Conservation (phyloP, 164 flowering plant genomes). For the Saururus chinensis region DNA sequence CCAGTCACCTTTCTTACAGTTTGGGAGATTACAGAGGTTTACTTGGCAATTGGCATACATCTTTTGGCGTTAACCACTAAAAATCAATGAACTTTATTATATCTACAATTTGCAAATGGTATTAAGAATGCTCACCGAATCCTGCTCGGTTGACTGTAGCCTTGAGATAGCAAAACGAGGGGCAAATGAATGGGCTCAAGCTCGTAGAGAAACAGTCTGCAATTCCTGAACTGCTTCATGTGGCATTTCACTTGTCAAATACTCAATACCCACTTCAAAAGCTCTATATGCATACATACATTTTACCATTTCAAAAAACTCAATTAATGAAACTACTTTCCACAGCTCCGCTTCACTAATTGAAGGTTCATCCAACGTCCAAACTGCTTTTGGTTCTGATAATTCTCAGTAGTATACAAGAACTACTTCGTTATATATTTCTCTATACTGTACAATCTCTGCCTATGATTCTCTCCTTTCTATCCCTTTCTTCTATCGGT, state of each 20-base stretch:
- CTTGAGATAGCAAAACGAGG: neutral
- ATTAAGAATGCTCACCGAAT: neutral
- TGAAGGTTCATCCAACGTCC: neutral
- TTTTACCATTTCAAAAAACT: neutral
- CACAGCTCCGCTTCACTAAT: neutral
- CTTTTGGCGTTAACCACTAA: too few species aligned
- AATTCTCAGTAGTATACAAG: too few species aligned
- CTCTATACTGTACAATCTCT: neutral
- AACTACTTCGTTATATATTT: neutral
- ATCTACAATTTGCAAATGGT: neutral
- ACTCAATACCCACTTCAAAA: neutral
- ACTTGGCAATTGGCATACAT: too few species aligned
- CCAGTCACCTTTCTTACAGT: too few species aligned
- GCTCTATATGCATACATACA: neutral
- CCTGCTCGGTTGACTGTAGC: neutral
- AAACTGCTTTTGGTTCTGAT: neutral
- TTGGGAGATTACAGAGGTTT: too few species aligned
- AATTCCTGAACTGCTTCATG: neutral
- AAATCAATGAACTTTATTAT: neutral
- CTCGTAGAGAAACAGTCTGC: neutral
- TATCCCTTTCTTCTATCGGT: neutral
- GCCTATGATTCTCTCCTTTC: neutral
- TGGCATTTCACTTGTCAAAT: too few species aligned
- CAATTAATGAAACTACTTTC: too few species aligned
- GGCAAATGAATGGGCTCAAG: neutral